These are phyloP conservation scores for Globisporangium okanoganense DNA, from an alignment of 352 stramenopile species.

Conservation along the genomic window DNA sequence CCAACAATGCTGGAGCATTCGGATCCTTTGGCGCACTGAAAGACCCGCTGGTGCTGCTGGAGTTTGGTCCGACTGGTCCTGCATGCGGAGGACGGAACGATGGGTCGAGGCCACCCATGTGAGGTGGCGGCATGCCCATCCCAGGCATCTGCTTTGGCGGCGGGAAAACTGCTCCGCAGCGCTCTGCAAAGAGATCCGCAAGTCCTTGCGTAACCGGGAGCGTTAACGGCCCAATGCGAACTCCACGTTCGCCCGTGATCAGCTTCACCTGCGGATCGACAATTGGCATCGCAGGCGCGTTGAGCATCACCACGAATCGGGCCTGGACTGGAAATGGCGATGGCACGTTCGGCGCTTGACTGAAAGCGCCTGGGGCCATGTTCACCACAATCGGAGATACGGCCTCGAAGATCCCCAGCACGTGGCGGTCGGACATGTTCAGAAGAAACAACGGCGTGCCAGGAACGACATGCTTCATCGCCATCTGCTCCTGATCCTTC, in stretches of 20 bases:
- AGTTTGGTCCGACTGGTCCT: not conserved
- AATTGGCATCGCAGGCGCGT: slow-evolving; percentile 65
- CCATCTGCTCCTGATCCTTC: slow-evolving; percentile 66
- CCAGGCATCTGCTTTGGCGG: slow-evolving; percentile 26
- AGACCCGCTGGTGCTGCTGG: not conserved
- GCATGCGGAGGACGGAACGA: slow-evolving; percentile 10
- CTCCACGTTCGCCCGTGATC: slow-evolving; percentile 56
- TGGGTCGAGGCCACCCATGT: slow-evolving; percentile 9
- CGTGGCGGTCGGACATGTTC: slow-evolving; percentile 80
- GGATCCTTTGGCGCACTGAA: slow-evolving; percentile 10
- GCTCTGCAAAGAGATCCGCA: slow-evolving; percentile 68
- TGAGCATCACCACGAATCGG: slow-evolving; percentile 63
- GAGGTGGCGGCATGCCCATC: slow-evolving; percentile 18
- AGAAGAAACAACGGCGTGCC: slow-evolving; percentile 84
- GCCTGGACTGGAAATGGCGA: slow-evolving; percentile 75
- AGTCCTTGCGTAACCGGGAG: slow-evolving; percentile 65
- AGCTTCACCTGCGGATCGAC: slow-evolving; percentile 69
- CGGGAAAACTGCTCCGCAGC: slow-evolving; percentile 43
- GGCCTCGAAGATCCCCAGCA: slow-evolving; percentile 85
- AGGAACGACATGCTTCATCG: slow-evolving; percentile 56
- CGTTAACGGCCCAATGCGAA: slow-evolving; percentile 58
- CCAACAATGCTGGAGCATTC: slow-evolving; percentile 35
- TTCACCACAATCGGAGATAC: slow-evolving; percentile 66
- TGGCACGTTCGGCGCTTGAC: slow-evolving; percentile 39
- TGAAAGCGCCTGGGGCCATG: slow-evolving; percentile 79